These are phyloP conservation scores for Adansonia madagascariensis DNA, from an alignment of 441 rosid species.

Conservation along the genomic window DNA sequence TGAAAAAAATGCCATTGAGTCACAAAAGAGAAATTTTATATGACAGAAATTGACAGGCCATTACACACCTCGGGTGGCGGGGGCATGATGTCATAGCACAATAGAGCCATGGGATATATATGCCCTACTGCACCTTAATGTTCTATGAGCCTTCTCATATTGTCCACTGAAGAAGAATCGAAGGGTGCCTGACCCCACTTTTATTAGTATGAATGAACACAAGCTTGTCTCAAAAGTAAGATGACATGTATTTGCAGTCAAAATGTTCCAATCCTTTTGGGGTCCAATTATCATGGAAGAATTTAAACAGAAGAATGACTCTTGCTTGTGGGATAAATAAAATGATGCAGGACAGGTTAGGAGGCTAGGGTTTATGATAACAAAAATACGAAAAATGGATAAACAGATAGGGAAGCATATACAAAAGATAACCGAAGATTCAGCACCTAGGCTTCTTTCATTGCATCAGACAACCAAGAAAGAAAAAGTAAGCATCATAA, in stretches of 20 bases:
- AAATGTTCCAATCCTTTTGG: background rate
- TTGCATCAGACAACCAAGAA: background rate
- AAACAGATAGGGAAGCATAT: background rate
- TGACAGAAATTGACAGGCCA: constrained; percentile 22
- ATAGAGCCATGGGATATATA: constrained; percentile 74
- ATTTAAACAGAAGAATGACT: no score
- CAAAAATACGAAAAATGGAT: background rate
- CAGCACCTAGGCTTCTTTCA: background rate
- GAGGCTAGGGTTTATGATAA: background rate
- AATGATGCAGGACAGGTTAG: background rate
- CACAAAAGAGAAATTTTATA: constrained; percentile 13
- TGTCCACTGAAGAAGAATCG: constrained; percentile 88
- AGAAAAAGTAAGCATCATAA: no score
- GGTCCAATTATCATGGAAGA: no score
- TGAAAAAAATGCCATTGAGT: constrained; percentile 36
- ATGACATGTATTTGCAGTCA: background rate
- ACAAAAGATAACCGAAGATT: background rate
- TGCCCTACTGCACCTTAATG: constrained; percentile 84
- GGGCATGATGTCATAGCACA: constrained; percentile 91
- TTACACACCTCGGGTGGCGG: constrained; percentile 72
- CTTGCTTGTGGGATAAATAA: background rate
- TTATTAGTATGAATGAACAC: constrained; percentile 43
- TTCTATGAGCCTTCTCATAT: constrained; percentile 85
- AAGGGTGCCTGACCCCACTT: constrained; percentile 75
- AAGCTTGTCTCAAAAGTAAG: constrained; percentile 28